Evolutionary conservation across 2,329 filamentous ascomycete species (phyloP).

Genomic region (Aspergillus pseudonomiae): DNA sequence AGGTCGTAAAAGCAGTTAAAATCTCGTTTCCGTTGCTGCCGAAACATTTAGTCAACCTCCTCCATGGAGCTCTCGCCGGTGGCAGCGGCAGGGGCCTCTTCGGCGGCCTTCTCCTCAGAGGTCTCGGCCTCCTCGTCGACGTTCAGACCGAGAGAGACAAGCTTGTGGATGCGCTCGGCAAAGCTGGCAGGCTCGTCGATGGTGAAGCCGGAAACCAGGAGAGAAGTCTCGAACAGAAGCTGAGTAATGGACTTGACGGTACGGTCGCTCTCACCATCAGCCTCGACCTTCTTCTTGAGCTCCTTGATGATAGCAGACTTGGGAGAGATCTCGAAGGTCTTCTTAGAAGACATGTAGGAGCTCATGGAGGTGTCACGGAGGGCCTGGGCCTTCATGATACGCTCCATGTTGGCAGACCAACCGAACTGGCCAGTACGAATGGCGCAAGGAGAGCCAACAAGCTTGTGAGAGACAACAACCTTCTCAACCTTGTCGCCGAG

Average conservation of each 20-base stretch:
- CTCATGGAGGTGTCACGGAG: conserved; percentile 99
- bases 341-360: conserved; percentile 99
- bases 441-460: conserved; percentile 89
- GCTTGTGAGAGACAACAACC: conserved; percentile 98
- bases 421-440: conserved; percentile 99
- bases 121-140: conserved; percentile 91
- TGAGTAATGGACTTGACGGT: conserved; percentile 99
- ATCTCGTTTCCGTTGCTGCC: conserved; percentile 19
- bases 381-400: conserved; percentile 99
- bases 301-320: conserved; percentile 97
- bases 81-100: conserved; percentile 63
- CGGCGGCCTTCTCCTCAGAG: conserved; percentile 55
- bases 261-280: conserved; percentile 96
- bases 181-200: conserved; percentile 98
- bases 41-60: conserved; percentile 85
- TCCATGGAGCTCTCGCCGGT: conserved; percentile 96
- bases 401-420: conserved; percentile 99
- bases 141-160: conserved; percentile 95
- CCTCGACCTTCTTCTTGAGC: conserved; percentile 98
- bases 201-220: conserved; percentile 98
- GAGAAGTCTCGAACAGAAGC: conserved; percentile 97
- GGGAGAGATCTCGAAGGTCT: conserved; percentile 99
- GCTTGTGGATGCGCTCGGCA: conserved; percentile 99
- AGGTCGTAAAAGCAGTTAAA: conserved; percentile 11
- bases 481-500: conserved; percentile 99